phyloP scores from a whole-genome alignment of 2,329 filamentous ascomycete species.

The Aspergillus sp. region DNA sequence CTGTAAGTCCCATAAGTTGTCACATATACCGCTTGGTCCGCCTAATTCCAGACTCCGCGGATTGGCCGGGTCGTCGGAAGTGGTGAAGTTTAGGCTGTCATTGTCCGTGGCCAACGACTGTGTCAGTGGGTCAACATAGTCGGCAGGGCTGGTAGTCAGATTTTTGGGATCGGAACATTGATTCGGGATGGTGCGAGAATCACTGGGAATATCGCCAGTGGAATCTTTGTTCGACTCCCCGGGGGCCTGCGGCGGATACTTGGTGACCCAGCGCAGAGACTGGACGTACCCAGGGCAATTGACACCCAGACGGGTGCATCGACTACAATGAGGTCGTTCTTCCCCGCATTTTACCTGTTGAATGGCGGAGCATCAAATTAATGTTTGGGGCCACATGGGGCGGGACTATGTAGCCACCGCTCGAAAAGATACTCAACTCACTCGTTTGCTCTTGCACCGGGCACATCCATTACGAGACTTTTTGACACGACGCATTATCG shows the following conservation, averaged over 20 bases:
- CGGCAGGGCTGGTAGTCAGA: slow-evolving; percentile 3
- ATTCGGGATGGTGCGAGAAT: slow-evolving; percentile 2
- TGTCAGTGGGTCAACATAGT: slow-evolving; percentile 10
- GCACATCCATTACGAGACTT: slow-evolving; percentile 47
- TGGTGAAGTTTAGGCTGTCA: slow-evolving; percentile 7
- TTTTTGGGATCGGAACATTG: slow-evolving; percentile 1
- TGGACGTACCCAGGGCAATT: slow-evolving; percentile 42
- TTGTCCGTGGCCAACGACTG: slow-evolving; percentile 15
- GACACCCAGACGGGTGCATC: slow-evolving; percentile 41
- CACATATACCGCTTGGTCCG: slow-evolving; percentile 26
- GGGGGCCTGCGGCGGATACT: slow-evolving; percentile 24
- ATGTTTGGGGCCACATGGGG: background rate
- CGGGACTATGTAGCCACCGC: slow-evolving; percentile 3
- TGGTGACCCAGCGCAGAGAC: slow-evolving; percentile 42
- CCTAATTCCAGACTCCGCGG: slow-evolving; percentile 19
- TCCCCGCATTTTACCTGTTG: slow-evolving; percentile 45
- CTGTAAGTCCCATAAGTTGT: slow-evolving; percentile 37
- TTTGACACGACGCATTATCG: slow-evolving; percentile 47
- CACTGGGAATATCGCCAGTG: slow-evolving; percentile 9
- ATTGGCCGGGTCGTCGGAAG: background rate
- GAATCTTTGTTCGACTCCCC: slow-evolving; percentile 17
- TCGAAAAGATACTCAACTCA: slow-evolving; percentile 20
- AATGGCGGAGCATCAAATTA: slow-evolving; percentile 2
- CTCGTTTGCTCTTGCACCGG: slow-evolving; percentile 46
- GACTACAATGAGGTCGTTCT: slow-evolving; percentile 41